These are phyloP conservation scores for Botrytis cinerea DNA, from an alignment of 2,329 filamentous ascomycete genomes.

Conservation along the genomic window DNA sequence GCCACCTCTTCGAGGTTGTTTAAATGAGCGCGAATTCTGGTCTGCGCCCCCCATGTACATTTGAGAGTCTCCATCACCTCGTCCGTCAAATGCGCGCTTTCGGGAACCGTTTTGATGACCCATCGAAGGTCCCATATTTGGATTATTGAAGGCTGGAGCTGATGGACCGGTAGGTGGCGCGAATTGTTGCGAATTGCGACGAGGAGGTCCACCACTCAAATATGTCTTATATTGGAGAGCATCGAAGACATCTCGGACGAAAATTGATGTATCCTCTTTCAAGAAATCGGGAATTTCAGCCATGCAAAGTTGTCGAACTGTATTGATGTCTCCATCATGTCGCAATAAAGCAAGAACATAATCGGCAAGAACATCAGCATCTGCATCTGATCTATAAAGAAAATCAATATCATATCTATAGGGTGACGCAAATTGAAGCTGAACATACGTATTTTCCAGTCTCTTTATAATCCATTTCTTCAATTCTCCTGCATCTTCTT, in stretches of 20 bases:
- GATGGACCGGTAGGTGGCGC: slow-evolving; percentile 38
- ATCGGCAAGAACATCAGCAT: slow-evolving; percentile 79
- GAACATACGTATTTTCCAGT: slow-evolving; percentile 69
- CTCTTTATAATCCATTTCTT: slow-evolving; percentile 79
- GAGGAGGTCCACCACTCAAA: slow-evolving; percentile 51
- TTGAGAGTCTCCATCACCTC: slow-evolving; percentile 47
- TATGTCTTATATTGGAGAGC: slow-evolving; percentile 65
- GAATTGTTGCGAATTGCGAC: slow-evolving; percentile 34
- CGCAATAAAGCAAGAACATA: slow-evolving; percentile 78
- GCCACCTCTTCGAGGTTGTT: slow-evolving; percentile 60
- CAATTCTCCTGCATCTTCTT: slow-evolving; percentile 62
- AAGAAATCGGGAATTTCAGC: slow-evolving; percentile 75
- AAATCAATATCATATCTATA: slow-evolving; percentile 11
- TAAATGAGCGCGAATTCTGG: slow-evolving; percentile 52
- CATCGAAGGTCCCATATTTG: slow-evolving; percentile 31
- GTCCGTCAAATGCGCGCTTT: slow-evolving; percentile 58
- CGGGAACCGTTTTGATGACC: slow-evolving; percentile 40
- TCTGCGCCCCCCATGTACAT: slow-evolving; percentile 39
- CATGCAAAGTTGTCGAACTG: slow-evolving; percentile 67
- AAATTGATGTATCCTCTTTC: slow-evolving; percentile 62
- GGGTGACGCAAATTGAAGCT: slow-evolving; percentile 29
- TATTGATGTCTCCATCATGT: slow-evolving; percentile 65
- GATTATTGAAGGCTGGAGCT: slow-evolving; percentile 31
- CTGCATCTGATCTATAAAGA: slow-evolving; percentile 67
- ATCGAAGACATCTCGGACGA: slow-evolving; percentile 71